Percentiles rank a stretch among this genome's conserved stretches.
Evolutionary conservation across 139 green algal species (phyloP).

Genomic region (Asterochloris sp.): DNA sequence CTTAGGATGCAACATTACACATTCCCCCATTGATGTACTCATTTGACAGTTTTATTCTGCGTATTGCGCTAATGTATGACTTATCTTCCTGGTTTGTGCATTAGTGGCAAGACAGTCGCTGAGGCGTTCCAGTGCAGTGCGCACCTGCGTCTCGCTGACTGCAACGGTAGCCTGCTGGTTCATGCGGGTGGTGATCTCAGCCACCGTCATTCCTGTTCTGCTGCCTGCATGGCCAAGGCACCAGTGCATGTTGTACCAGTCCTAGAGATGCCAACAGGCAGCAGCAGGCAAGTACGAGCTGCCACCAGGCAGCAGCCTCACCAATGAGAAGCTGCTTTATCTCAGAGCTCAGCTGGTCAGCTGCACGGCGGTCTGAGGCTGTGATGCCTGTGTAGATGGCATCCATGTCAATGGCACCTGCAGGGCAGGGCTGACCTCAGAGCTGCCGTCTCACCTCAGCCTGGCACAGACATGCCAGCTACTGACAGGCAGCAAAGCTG

Average conservation of each 20-base stretch:
- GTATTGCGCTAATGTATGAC: no score
- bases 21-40: no score
- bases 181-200: conserved; percentile 25
- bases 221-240: neutral
- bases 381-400: conserved; percentile 43
- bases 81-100: no score
- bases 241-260: neutral
- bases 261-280: neutral
- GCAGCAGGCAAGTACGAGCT: neutral
- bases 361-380: conserved; percentile 34
- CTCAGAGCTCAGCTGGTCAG: conserved; percentile 31
- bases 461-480: no score
- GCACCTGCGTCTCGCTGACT: conserved; percentile 19
- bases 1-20: no score
- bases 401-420: conserved; percentile 67
- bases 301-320: neutral
- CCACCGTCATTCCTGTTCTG: conserved; percentile 22
- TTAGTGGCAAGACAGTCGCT: no score
- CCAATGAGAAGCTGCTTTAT: conserved; percentile 32
- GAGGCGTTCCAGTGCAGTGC: conserved; percentile 17
- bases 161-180: conserved; percentile 31
- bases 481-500: no score
- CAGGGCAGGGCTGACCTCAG: no score
- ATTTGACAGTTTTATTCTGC: no score
- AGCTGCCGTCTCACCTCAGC: no score